Evolutionary conservation across 345 rosid genomes (phyloP), one percentile per base, ranked within the genome.

Genomic region (Hypericum perforatum): DNA sequence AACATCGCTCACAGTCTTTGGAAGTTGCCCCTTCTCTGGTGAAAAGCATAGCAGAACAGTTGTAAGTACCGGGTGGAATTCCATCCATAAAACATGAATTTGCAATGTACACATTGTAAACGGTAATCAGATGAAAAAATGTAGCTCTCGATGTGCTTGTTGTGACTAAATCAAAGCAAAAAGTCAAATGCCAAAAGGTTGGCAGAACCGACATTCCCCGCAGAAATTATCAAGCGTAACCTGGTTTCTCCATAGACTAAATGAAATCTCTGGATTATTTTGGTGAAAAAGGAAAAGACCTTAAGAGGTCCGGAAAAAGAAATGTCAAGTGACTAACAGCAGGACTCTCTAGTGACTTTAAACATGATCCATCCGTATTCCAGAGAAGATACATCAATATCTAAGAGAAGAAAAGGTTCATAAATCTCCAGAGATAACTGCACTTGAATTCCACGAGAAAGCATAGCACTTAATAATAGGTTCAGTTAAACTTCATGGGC

Each of bases 11-110:
- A 85, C 78, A 37, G 96, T 83, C 74, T 68, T 81, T 8, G 98
- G 98, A 38, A 92, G 84, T 67, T 92, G 80, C 53, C 78, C 94
- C 66, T 82, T 92, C 40, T 81, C 98, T 92, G 79, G 39, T 52
- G 49, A 59, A 53, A 59, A 6, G 29, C 8, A 55, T 13, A 45
- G 41, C 5, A 43, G 51, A 42, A 56, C 12, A 9, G 39, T 53
- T 40, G 47, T 56, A 44, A 1, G 15, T 39, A 10, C 5, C 12
- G n/a, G 41, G 32, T 16, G 16, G 46, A 38, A 41, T 14, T 12
- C 32, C 32, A 22, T 22, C 12, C 14, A 16, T 39, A 47, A 32
- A 44, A 9, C 37, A n/a, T n/a, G 13, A 55, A 32, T 41, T 22
- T 37, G 52, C 45, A 53, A 37, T 43, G n/a, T 45, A 47, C 4